Percentiles rank a stretch among this genome's conserved stretches.
Evolutionary conservation across 257 asterid genomes (phyloP).

Genomic region (Solanum megistacrolobum): DNA sequence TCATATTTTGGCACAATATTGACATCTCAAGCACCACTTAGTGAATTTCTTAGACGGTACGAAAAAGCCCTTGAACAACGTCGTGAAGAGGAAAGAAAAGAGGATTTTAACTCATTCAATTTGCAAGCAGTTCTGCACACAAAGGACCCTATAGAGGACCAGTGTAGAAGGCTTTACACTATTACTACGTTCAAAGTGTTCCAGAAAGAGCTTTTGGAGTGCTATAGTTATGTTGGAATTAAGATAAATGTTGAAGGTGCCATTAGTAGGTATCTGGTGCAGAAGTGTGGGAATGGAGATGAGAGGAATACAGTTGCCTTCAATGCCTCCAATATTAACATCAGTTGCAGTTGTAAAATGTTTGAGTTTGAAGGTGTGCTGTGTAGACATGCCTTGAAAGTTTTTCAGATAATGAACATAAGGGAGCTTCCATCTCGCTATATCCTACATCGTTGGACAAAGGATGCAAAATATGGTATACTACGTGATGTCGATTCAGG

Average conservation of each 20-base stretch:
- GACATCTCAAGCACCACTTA: slow-evolving; percentile 51
- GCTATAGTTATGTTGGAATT: slow-evolving; percentile 71
- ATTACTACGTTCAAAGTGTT: slow-evolving; percentile 65
- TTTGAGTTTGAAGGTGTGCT: slow-evolving; percentile 89
- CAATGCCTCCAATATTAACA: slow-evolving; percentile 66
- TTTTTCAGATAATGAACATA: slow-evolving; percentile 75
- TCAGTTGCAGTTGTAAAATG: slow-evolving; percentile 87
- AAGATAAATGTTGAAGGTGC: slow-evolving; percentile 86
- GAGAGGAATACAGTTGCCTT: slow-evolving; percentile 90
- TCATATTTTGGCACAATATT: slow-evolving; percentile 51
- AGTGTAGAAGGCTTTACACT: slow-evolving; percentile 79
- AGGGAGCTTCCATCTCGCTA: slow-evolving; percentile 85
- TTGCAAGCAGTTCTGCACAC: slow-evolving; percentile 69
- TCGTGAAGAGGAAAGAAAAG: slow-evolving; percentile 79
- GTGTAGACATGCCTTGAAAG: slow-evolving; percentile 81
- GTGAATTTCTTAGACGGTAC: slow-evolving; percentile 55
- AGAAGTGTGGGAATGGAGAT: slow-evolving; percentile 64
- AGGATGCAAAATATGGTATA: slow-evolving; percentile 62
- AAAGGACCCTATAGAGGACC: slow-evolving; percentile 93
- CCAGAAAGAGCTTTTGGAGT: slow-evolving; percentile 87
- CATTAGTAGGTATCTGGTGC: slow-evolving; percentile 74
- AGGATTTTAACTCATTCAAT: slow-evolving; percentile 73
- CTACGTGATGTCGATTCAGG: slow-evolving; percentile 63
- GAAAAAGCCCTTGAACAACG: slow-evolving; percentile 71
- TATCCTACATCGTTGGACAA: slow-evolving; percentile 79